These are phyloP conservation scores for Sugiyamaella pinicola DNA, from an alignment of 1,139 yeast genomes.

Conservation along the genomic window DNA sequence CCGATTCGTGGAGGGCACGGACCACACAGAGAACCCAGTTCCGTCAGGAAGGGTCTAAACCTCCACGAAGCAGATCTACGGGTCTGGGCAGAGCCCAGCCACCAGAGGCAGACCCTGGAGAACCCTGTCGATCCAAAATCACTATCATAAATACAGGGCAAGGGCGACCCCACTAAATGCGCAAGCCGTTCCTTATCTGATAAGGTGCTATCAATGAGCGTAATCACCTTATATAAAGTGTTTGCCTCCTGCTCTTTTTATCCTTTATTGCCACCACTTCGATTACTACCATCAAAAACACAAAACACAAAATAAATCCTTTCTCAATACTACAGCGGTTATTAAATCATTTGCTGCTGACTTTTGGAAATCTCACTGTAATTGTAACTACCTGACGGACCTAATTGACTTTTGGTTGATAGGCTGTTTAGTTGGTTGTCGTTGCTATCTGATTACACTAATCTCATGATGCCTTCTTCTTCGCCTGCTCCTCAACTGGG, in stretches of 20 bases:
- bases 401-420: not conserved
- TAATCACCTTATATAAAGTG: not conserved
- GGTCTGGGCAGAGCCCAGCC: slow-evolving; percentile 1
- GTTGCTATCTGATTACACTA: no score
- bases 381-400: not conserved
- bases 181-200: not conserved
- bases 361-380: not conserved
- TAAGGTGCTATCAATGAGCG: not conserved
- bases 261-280: slow-evolving; percentile 1
- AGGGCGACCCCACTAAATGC: not conserved
- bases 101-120: not conserved
- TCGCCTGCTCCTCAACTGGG: not conserved
- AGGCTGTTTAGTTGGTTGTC: not conserved
- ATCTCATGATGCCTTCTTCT: no score
- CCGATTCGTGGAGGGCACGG: not conserved
- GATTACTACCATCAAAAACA: not conserved
- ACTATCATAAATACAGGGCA: not conserved
- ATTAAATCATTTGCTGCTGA: not conserved
- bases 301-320: not conserved
- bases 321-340: not conserved
- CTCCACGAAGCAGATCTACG: not conserved
- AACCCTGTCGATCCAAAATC: not conserved
- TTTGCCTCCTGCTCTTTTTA: not conserved
- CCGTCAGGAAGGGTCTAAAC: no score
- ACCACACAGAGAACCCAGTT: no score